Evolutionary conservation across 1,284 basidiomycete genomes (phyloP).

Genomic region (Rhodotorula sp.): DNA sequence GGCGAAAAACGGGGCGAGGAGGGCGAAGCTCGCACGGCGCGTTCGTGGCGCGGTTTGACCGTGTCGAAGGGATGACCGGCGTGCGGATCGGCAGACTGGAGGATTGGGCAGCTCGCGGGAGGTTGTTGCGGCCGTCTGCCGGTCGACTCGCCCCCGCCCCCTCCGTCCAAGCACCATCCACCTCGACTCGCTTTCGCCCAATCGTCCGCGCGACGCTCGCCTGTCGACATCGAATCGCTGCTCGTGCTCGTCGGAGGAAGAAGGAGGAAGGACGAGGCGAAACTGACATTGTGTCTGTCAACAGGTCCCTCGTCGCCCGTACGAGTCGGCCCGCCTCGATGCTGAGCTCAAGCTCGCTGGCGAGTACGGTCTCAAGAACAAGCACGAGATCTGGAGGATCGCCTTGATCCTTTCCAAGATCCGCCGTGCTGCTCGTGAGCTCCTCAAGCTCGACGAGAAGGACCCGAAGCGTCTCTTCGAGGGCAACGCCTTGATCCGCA

Average conservation of each 20-base stretch:
- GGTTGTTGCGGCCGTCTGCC: background rate
- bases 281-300: slow-evolving; percentile 28
- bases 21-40: background rate
- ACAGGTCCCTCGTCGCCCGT: slow-evolving; percentile 97
- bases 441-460: slow-evolving; percentile 99
- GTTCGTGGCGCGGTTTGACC: too few relatives aligned
- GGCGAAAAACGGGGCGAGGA: background rate
- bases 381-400: slow-evolving; percentile 99
- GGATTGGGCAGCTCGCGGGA: too few relatives aligned
- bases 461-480: slow-evolving; percentile 99
- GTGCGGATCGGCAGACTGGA: too few relatives aligned
- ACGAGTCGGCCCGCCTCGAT: slow-evolving; percentile 97
- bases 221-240: background rate
- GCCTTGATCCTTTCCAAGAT: slow-evolving; percentile 98
- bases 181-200: background rate
- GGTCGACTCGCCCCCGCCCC: background rate
- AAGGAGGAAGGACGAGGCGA: background rate
- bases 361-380: slow-evolving; percentile 99
- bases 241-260: background rate
- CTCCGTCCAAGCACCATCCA: background rate
- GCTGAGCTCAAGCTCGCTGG: slow-evolving; percentile 99
- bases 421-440: slow-evolving; percentile 99
- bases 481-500: slow-evolving; percentile 95
- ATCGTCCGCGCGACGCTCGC: background rate
- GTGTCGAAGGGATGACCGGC: background rate